Evolutionary conservation across 2,329 filamentous ascomycete genomes (phyloP), one percentile per base, ranked within the genome.

Genomic region (Amylocarpus encephaloides): DNA sequence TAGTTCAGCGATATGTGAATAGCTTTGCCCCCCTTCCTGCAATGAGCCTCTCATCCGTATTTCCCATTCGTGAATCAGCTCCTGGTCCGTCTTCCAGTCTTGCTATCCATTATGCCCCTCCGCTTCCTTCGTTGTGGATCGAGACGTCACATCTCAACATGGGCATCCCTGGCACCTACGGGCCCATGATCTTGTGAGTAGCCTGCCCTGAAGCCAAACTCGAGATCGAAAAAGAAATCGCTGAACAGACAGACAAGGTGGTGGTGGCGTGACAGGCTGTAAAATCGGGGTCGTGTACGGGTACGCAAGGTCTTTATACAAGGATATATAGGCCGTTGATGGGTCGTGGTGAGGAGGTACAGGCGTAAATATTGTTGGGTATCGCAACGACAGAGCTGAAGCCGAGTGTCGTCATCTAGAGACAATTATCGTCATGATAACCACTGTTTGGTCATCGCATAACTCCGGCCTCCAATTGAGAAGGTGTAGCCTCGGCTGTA

Each of bases 381-480:
- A 52, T 49, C 50, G 48, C 41, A 49, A 44, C 38, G 46, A 32
- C 13, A n/a, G 33, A 26, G 22, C 22, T 26, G 22, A 26, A 26
- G 7, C 22, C 7, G 22, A 26, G 22, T 7, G 22, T 26, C 22
- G 22, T 26, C 22, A 26, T 26, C 22, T 26, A 4, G 22, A 26
- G 22, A 29, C 42, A 48, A 41, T 11, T 29, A 48, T 48, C 26
- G 16, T 43, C 13, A 39, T 43, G 19, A 39, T 18, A 46, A 46
- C 19, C 44, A 5, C n/a, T n/a, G n/a, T 15, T 29, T 44, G 22
- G 44, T 63, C 53, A 62, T 54, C 58, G 57, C n/a, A 56, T 54
- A 32, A 55, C 49, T 11, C 61, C 63, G 48, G 64, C 60, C 46
- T 67, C 65, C 22, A 67, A 59, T 45, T 66, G 64, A n/a, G 63